Evolutionary conservation across 441 rosid species (phyloP), one percentile per base, ranked within the genome.

Genomic region (Adansonia rubrostipa): DNA sequence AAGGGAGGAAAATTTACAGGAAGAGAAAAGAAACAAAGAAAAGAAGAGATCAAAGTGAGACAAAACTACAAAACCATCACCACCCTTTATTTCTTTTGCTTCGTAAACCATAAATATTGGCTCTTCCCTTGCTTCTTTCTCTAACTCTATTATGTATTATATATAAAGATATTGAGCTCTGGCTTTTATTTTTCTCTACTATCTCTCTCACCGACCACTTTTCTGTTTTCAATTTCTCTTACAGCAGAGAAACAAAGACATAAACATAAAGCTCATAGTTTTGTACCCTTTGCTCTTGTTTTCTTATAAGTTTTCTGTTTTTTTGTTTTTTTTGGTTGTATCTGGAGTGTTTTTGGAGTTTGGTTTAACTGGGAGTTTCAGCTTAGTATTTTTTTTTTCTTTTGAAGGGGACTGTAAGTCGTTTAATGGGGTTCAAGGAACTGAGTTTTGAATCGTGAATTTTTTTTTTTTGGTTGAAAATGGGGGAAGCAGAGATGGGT

Each of bases 401-500:
- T 36, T 36, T 36, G 40, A 36, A 3, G 40, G 40, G 40, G 40
- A 36, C 40, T 36, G 40, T 36, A 36, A 36, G 40, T 66, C 67
- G 79, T 73, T 77, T 78, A 68, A 79, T 79, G 82, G 77, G 77
- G 64, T 75, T 68, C 7, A 15, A 67, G 77, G 17, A 51, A 64
- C 20, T 24, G 77, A 78, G 77, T 62, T 65, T 69, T 11, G 78
- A 73, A 54, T 71, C 50, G 57, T 75, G 60, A 69, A 66, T 45
- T 80, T 75, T 62, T 42, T 68, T 56, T 77, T 63, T 68, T 24
- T 24, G 28, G 76, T 53, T 36, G 5, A 36, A 36, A 36, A 36
- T 36, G 40, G 40, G 40, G 40, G 40, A 36, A 69, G 80, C 48
- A 56, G 69, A 83, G 80, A 91, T 89, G 97, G 88, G 84, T 86